Percentiles rank a stretch among this genome's conserved stretches.
Evolutionary conservation across 73 alveolate genomes (phyloP).

Genomic region (Tetrahymena malaccensis): DNA sequence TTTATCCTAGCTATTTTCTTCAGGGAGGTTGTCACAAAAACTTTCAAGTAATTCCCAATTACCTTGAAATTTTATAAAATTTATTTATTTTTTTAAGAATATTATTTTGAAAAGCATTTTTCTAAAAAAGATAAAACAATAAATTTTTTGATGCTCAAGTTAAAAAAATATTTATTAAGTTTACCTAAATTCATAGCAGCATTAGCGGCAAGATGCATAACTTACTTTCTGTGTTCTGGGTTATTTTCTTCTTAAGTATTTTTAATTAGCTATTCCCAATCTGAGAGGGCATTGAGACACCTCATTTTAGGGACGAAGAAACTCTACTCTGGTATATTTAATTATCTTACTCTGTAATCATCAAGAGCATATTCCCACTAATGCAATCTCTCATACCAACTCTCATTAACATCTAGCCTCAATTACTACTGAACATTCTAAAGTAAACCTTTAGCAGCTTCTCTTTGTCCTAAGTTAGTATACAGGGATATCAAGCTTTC

Average conservation of each 20-base stretch:
- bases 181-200: constrained; percentile 41
- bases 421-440: constrained; percentile 68
- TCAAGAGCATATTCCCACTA: constrained; percentile 91
- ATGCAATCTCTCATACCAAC: constrained; percentile 86
- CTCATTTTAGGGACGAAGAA: constrained; percentile 58
- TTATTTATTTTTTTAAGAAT: too few species aligned
- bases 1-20: constrained; percentile 78
- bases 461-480: constrained; percentile 84
- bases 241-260: constrained; percentile 72
- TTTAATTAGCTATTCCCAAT: constrained; percentile 84
- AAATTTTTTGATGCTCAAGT: too few species aligned
- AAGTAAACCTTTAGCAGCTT: constrained; percentile 94
- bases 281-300: constrained; percentile 89
- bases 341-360: constrained; percentile 62
- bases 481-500: constrained; percentile 22
- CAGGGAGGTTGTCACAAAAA: constrained; percentile 63
- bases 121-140: too few species aligned
- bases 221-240: constrained; percentile 10
- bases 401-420: constrained; percentile 56
- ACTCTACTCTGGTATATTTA: constrained; percentile 10
- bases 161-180: neutral
- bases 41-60: constrained; percentile 92
- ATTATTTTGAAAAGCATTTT: too few species aligned
- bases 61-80: neutral
- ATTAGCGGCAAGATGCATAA: constrained; percentile 39